Evolutionary conservation across 208 protist species (phyloP).

Genomic region (Acanthamoeba culbertsoni): DNA sequence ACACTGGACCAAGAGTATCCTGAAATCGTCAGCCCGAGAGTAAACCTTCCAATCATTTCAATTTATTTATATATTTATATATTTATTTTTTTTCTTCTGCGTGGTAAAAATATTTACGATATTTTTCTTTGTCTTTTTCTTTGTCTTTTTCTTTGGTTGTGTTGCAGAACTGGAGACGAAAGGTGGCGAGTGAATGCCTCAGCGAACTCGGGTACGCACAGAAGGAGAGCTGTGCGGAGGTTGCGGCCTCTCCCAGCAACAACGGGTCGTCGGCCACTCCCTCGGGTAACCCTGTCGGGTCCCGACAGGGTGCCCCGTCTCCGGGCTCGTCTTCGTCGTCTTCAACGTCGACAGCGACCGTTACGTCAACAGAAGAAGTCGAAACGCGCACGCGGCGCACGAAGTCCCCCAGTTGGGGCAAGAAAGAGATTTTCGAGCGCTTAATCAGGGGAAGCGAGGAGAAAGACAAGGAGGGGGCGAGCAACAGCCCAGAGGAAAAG

Average conservation of each 20-base stretch:
- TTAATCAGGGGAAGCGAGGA: background rate
- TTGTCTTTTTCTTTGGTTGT: too few species aligned
- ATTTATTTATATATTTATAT: background rate
- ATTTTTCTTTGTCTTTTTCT: background rate
- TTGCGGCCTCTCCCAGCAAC: too few species aligned
- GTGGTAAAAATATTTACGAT: background rate
- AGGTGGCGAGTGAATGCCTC: background rate
- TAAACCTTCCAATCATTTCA: background rate
- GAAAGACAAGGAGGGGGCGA: background rate
- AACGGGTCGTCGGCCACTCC: background rate
- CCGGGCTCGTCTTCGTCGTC: too few species aligned
- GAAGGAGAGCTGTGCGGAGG: background rate
- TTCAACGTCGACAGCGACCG: background rate
- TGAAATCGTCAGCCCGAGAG: background rate
- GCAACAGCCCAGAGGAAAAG: background rate
- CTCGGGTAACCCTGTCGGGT: background rate
- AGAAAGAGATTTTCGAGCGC: background rate
- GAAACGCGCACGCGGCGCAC: background rate
- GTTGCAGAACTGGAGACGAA: too few species aligned
- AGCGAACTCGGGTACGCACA: background rate
- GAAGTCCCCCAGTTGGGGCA: slow-evolving; percentile 29
- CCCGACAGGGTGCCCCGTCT: too few species aligned
- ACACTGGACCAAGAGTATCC: background rate
- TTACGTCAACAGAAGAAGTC: too few species aligned
- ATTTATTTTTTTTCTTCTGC: background rate